These are phyloP conservation scores for Rhipidocladum racemiflorum DNA, from an alignment of 176 grass and related monocot genomes.

Conservation along the genomic window DNA sequence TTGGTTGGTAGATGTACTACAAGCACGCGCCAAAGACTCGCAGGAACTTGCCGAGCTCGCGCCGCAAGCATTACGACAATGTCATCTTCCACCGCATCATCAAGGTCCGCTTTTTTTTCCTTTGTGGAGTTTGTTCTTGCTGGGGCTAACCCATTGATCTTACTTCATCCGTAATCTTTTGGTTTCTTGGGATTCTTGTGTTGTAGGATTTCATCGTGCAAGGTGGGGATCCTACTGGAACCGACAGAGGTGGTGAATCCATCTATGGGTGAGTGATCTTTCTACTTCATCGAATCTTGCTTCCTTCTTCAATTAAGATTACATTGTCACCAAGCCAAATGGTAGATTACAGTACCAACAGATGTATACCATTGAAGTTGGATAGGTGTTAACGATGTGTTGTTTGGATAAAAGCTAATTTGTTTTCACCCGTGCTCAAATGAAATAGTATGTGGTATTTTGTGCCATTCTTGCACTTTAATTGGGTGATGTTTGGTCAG, in stretches of 20 bases:
- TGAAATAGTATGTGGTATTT: neutral
- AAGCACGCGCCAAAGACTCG: slow-evolving; percentile 95
- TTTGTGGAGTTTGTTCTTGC: neutral
- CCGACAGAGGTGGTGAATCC: slow-evolving; percentile 90
- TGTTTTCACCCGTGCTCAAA: neutral
- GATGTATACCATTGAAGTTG: neutral
- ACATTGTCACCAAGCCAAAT: neutral
- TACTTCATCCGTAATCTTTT: neutral
- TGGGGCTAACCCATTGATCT: neutral
- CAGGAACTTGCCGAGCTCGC: slow-evolving; percentile 93
- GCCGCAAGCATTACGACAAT: slow-evolving; percentile 73
- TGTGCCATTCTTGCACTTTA: neutral
- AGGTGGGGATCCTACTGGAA: slow-evolving; percentile 96
- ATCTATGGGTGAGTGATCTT: slow-evolving; percentile 73
- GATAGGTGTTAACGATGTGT: neutral
- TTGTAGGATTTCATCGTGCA: slow-evolving; percentile 95
- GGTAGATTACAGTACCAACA: neutral
- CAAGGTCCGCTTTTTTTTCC: slow-evolving; percentile 52
- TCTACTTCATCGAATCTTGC: neutral
- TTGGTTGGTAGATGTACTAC: slow-evolving; percentile 72
- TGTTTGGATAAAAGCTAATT: neutral
- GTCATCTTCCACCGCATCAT: slow-evolving; percentile 97
- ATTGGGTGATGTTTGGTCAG: neutral
- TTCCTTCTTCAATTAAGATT: slow-evolving; percentile 12
- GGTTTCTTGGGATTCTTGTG: neutral